Evolutionary conservation across 345 rosid species (phyloP), one percentile per base, ranked within the genome.

Genomic region (Ailanthus altissimus): DNA sequence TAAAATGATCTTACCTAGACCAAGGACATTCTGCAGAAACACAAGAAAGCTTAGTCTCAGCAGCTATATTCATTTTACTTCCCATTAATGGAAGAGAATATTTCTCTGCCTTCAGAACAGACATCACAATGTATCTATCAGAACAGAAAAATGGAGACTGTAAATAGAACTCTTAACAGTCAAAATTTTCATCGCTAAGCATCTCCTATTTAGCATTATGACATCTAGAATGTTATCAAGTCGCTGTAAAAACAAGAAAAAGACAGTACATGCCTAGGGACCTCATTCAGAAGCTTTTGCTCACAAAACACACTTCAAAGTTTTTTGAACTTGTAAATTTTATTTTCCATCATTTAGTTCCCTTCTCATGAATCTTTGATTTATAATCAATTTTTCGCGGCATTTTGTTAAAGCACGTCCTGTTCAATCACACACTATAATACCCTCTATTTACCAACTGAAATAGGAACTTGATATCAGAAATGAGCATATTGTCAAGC

Each of bases 1-100:
- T 92, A 90, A 91, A 89, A 78, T 46, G 97, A 86, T 83, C 99
- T 86, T 81, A 90, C 64, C 64, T 76, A 87, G 67, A 21, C 88
- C 82, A 51, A 93, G 58, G 42, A 89, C 84, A 75, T 84, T 81
- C 99, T 95, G 88, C 83, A 77, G 46, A 45, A 59, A 26, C n/a
- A 79, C 46, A 21, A 49, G 70, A 45, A 46, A 9, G 23, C 5
- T 54, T 6, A 9, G 36, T 49, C 46, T 81, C 50, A 76, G 58
- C 50, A 21, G 65, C 15, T 25, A 5, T 10, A 23, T 14, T 23
- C n/a, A 23, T 32, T 54, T 60, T 25, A 51, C 5, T 13, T 12
- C 21, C 38, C 28, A 32, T 28, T 46, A 43, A 23, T 42, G n/a
- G 0, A 56, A 5, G 18, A 25, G 7, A 47, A 26, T 15, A 23